Base-by-base conservation (phyloP, 192 early-diverging fungal genomes). In the Polychytrium aggregatum region DNA sequence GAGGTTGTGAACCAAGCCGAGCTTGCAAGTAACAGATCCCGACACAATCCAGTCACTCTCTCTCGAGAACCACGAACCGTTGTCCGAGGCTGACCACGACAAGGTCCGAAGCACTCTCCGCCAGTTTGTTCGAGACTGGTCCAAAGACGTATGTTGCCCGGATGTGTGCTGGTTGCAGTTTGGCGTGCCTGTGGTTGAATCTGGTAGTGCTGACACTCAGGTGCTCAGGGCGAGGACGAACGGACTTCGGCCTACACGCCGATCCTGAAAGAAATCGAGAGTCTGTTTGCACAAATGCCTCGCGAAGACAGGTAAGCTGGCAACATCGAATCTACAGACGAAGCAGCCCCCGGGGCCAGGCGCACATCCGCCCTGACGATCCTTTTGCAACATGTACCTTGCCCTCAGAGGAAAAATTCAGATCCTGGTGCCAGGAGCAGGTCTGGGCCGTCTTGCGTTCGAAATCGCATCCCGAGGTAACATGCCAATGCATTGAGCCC, bases 81-180 rank as follows among this genome's bases (percentile, higher is more conserved):
- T n/a, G n/a, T 33, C 53, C n/a, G 80, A 85, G 31, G 59, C 60
- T 30, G 85, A 93, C 42, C 87, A 92, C 81, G 88, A 91, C 49
- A 94, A 90, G 51, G 75, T 96, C 10, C 71, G 84, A 22, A 84
- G 81, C 44, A 96, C 89, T 0, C 62, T 98, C 43, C 82, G 85
- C 50, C 95, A 97, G 58, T 87, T 97, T 76, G 89, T 90, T 27
- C 71, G 95, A 20, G 95, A 98, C 58, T 98, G 95, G 95, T 76
- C 84, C 14, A 70, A 33, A 25, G 88, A 92, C 42, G 82, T 83
- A 75, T 37, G 67, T 28, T 1, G 7, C 7, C 20, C 13, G 33
- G n/a, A n/a, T 8, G n/a, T 41, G 27, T 50, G 14, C 21, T 51
- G 17, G 26, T 13, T 27, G 22, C 16, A 18, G 1, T 37, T 29